Base-by-base conservation (phyloP, 1,284 basidiomycete species). In the Bondarzewia mesenterica region DNA sequence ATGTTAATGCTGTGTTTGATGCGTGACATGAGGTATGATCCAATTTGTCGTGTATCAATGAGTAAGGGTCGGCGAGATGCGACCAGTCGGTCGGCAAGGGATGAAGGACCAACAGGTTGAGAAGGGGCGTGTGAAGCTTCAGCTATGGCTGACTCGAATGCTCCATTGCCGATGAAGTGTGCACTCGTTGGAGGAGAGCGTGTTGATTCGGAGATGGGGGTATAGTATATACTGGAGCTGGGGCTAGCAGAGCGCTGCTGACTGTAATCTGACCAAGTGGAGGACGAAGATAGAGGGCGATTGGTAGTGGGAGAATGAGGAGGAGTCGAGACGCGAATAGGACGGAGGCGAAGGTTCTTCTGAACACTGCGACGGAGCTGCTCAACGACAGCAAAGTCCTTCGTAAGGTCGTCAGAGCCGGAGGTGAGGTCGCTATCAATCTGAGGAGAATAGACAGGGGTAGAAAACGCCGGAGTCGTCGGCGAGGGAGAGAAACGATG, bases 1-100 rank as follows among this genome's bases (percentile, higher is more conserved):
- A 93, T 72, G 64, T 90, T 90, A 52, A 89, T 77, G 59, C 84
- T 85, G 54, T 79, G 69, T 40, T 70, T 63, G 42, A 93, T 65
- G 63, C 82, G 87, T 46, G 71, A 74, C 1, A 75, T 66, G 27
- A 81, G 68, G 64, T 82, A 89, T 14, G 79, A 70, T 4, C 77
- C 72, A 16, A 81, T 72, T 2, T 85, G 79, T 2, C 90, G 80
- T 27, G 85, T 88, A 66, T 94, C 90, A 60, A 93, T 75, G 50
- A 93, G 65, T 22, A 93, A 68, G 15, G 85, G 86, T 5, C 73
- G 75, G 29, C 63, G 71, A 7, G 48, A 68, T 60, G 71, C 63
- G 42, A 64, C 63, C 15, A 88, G 71, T 21, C 78, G 77, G 39
- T 65, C 57, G 38, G 75, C 69, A 42, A 86, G 72, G 15, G 69